phyloP scores from a whole-genome alignment of 768 basidiomycete genomes.

The Boletus rubroflammeus region DNA sequence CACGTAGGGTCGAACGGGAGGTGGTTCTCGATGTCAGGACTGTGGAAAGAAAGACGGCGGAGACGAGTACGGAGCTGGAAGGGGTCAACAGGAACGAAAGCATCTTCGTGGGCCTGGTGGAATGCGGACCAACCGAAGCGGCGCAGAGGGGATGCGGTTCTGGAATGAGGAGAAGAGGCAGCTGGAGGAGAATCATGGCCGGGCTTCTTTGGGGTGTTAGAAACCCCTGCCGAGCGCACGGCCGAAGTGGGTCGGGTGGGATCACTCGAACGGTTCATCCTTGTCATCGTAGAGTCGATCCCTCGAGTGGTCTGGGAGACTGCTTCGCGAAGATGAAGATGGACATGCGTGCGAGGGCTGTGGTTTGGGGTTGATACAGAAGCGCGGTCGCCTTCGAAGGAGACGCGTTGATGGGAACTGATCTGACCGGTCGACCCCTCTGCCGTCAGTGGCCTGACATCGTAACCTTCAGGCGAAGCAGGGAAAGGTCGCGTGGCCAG shows the following conservation, averaged over 20 bases:
- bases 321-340: slow-evolving; percentile 18
- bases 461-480: slow-evolving; percentile 11
- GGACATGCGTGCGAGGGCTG: slow-evolving; percentile 34
- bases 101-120: slow-evolving; percentile 50
- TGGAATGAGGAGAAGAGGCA: slow-evolving; percentile 36
- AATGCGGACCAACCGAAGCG: slow-evolving; percentile 53
- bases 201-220: slow-evolving; percentile 16
- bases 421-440: slow-evolving; percentile 41
- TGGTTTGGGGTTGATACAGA: slow-evolving; percentile 32
- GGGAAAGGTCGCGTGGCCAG: slow-evolving; percentile 19
- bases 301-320: slow-evolving; percentile 3
- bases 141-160: slow-evolving; percentile 55
- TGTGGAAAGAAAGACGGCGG: slow-evolving; percentile 20
- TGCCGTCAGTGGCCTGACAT: slow-evolving; percentile 26
- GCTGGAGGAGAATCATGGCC: slow-evolving; percentile 27
- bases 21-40: slow-evolving; percentile 19
- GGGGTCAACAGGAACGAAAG: slow-evolving; percentile 55
- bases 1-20: slow-evolving; percentile 21
- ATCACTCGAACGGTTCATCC: slow-evolving; percentile 9
- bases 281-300: slow-evolving; percentile 8
- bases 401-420: slow-evolving; percentile 49
- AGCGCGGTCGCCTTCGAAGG: slow-evolving; percentile 46
- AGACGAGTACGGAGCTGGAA: slow-evolving; percentile 36
- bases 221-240: slow-evolving; percentile 3
- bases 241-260: slow-evolving; percentile 7